Base-by-base conservation (phyloP, 345 rosid genomes). In the Ceriops tagal region DNA sequence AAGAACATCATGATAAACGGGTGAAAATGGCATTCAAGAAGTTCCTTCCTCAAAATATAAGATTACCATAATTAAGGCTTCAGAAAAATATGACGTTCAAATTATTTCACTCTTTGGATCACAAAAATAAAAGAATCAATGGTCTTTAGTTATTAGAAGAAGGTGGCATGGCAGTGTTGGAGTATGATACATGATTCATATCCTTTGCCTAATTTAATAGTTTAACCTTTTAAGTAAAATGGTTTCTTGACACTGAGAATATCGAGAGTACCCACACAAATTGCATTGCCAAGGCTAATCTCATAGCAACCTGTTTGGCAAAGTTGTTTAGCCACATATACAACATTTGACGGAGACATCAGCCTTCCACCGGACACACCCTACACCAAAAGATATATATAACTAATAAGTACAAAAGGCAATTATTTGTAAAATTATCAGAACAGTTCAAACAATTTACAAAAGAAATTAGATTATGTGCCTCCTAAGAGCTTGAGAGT, bases 211-310 rank as follows among this genome's bases (percentile, higher is more conserved):
- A 3, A 28, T 28, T 3, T 28, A 28, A 28, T 28, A 28, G 3
- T 3, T 28, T 28, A 28, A 28, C 2, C 30, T 28, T 28, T 28
- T 28, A 28, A 3, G 30, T 28, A 28, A 28, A 28, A 28, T 2
- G 30, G 3, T 28, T 28, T 28, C 30, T 28, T 28, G 30, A 28
- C 30, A 2, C 65, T 32, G 72, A 73, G 62, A 72, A 76, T 85
- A 93, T 97, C 96, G 43, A 93, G 96, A 71, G 96, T 91, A 57
- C 90, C 97, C 60, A 88, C 89, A 68, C 98, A 97, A 75, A 84
- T 85, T 39, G 98, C 89, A 79, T 93, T 96, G 52, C 77, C 96
- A 5, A 91, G 86, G 55, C 97, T 89, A 64, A 93, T 91, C 77
- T 93, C 96, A 70, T 86, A 93, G 86, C 97, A 93, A 65, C 97